Evolutionary conservation across 257 asterid species (phyloP), one percentile per base, ranked within the genome.

Genomic region (Penstemon eatonii): DNA sequence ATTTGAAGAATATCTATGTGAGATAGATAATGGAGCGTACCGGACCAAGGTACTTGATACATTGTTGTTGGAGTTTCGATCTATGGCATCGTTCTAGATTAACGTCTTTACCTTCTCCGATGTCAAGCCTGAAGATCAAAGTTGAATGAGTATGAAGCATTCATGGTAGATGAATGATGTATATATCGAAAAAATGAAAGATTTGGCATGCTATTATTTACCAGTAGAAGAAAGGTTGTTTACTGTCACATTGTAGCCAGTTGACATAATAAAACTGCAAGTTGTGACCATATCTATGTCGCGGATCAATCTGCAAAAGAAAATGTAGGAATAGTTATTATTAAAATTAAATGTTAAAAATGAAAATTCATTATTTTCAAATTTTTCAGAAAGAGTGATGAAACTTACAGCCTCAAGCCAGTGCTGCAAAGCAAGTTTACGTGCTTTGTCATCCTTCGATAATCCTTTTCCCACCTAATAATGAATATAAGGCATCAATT

Each of bases 381-480:
- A 43, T n/a, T n/a, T 50, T 55, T 66, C 25, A 56, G 56, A 33
- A 40, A 7, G 55, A 41, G 13, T 49, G 33, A 25, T 25, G 69
- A 33, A 70, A 81, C 97, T 91, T 71, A 91, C 96, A 56, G 97
- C 97, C 79, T 89, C 96, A 10, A 91, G 92, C 95, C 97, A 91
- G 73, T 91, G 96, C 79, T 89, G 95, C 78, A 91, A 65, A 70
- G 95, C 97, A 49, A 91, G 96, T 78, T 88, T 85, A 33, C 93
- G 86, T 1, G 96, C 96, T 65, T 79, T 86, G 15, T 88, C 93
- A 41, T 81, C 91, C 78, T 82, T 88, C 0, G 96, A 88, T 82
- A 88, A 52, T 33, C 96, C 97, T 81, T 91, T 91, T 50, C 96
- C 96, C 51, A 88, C 95, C 95, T 87, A 75, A 57, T 3, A 58